Evolutionary conservation across 495 filamentous ascomycete species (phyloP).

Genomic region (Penicillium paradoxum): DNA sequence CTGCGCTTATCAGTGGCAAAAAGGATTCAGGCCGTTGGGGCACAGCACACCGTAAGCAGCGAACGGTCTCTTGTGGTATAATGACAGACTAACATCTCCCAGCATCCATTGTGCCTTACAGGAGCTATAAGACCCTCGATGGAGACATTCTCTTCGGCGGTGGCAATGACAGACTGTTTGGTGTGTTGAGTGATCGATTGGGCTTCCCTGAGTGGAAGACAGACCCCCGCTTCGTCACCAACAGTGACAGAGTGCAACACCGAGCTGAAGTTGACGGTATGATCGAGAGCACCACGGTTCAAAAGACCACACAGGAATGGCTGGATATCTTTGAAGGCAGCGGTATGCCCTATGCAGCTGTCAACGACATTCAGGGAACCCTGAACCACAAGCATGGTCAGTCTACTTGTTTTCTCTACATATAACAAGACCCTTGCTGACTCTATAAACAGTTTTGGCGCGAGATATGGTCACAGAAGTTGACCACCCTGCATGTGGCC

Average conservation of each 20-base stretch:
- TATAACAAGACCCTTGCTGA: constrained; percentile 1
- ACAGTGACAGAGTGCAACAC: constrained; percentile 76
- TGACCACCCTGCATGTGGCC: constrained; percentile 75
- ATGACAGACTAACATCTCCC: constrained; percentile 10
- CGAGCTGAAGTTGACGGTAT: constrained; percentile 67
- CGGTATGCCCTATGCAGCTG: constrained; percentile 90
- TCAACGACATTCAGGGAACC: constrained; percentile 85
- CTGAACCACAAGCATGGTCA: constrained; percentile 77
- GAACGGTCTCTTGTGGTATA: neutral
- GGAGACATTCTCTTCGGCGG: constrained; percentile 90
- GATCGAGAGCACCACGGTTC: constrained; percentile 67
- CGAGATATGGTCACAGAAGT: constrained; percentile 84
- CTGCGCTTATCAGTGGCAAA: constrained; percentile 81
- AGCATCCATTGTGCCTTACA: constrained; percentile 96
- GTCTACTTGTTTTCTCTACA: constrained; percentile 1
- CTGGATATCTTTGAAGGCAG: constrained; percentile 79
- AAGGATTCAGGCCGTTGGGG: constrained; percentile 88
- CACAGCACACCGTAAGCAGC: constrained; percentile 82
- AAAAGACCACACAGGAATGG: constrained; percentile 88
- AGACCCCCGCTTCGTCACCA: constrained; percentile 70
- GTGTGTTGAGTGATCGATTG: constrained; percentile 74
- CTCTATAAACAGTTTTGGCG: constrained; percentile 55
- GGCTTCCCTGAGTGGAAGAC: constrained; percentile 74
- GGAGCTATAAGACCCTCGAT: constrained; percentile 86
- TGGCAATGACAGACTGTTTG: constrained; percentile 88